A percentile compares a stretch with the other conserved stretches of the same genome.
Conservation (phyloP, 768 basidiomycete genomes). For the Cyclocybe cylindracea region DNA sequence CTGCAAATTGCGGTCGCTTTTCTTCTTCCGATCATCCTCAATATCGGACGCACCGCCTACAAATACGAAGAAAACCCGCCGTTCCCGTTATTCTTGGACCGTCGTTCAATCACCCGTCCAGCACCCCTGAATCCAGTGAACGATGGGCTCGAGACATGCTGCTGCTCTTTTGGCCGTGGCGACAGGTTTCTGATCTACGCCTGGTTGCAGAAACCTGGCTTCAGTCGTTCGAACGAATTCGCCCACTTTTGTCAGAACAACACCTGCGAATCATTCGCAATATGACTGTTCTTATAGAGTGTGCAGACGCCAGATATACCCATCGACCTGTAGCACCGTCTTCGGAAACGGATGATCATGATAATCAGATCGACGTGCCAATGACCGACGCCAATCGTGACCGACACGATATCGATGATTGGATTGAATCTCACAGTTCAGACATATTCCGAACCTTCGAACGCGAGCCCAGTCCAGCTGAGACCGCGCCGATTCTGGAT, state of each 20-base stretch:
- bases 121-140: not conserved
- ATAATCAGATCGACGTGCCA: too few relatives aligned
- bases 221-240: not conserved
- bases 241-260: not conserved
- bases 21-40: not conserved
- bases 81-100: constrained; percentile 5
- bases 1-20: not conserved
- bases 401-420: too few relatives aligned
- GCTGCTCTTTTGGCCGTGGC: constrained; percentile 6
- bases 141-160: constrained; percentile 3
- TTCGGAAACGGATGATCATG: too few relatives aligned
- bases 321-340: too few relatives aligned
- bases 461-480: too few relatives aligned
- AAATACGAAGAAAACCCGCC: not conserved
- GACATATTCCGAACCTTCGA: too few relatives aligned
- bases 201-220: not conserved
- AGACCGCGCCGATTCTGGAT: too few relatives aligned
- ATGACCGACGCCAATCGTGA: too few relatives aligned
- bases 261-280: constrained; percentile 3
- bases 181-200: not conserved
- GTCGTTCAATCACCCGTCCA: not conserved
- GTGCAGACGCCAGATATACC: constrained; percentile 3
- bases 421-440: too few relatives aligned
- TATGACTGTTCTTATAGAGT: constrained; percentile 2
- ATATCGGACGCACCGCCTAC: not conserved